Base-by-base conservation (phyloP, 169 alveolate genomes). In the Plasmodium inui region DNA sequence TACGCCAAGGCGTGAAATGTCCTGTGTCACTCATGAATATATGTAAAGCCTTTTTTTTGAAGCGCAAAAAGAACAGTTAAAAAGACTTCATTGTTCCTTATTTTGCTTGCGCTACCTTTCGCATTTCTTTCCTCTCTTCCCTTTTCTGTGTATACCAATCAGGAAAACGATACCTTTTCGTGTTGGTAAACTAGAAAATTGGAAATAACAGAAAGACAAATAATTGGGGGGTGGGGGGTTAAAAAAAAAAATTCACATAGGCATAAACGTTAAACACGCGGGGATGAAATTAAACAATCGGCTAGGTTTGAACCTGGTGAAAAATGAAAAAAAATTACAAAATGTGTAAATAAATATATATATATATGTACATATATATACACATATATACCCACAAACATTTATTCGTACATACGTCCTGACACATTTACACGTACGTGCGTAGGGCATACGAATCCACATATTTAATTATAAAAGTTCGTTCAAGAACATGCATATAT, bases 131-230 rank as follows among this genome's bases (percentile, higher is more conserved):
- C 74, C 8, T 26, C 19, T 61, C 74, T 22, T 67, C 46, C 34
- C 41, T 83, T 83, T 12, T 82, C 73, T n/a, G 26, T 19, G 46
- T 17, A 70, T 5, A 55, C 50, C 32, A 83, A 61, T 83, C 72
- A 83, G 72, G 67, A 67, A 67, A 83, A 83, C 55, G 71, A 44
- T 83, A 55, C 32, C 30, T 67, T 39, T 67, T 30, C 67, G 39
- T 83, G 44, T 61, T 32, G 17, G 32, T 61, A 67, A 61, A 83
- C 46, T 30, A 37, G 41, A 83, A 83, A 83, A 46, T 34, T 32
- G 55, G 92, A 83, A 61, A 67, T 67, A 83, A 83, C 72, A 39
- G 50, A 80, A 80, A 67, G 92, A 83, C 92, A 83, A 28, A 83
- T 61, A 83, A 83, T 46, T 46, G 44, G 44, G 41, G 73, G 44